Evolutionary conservation across 2,329 filamentous ascomycete genomes (phyloP).

Genomic region (Ophiocordyceps camponoti-leonardi): DNA sequence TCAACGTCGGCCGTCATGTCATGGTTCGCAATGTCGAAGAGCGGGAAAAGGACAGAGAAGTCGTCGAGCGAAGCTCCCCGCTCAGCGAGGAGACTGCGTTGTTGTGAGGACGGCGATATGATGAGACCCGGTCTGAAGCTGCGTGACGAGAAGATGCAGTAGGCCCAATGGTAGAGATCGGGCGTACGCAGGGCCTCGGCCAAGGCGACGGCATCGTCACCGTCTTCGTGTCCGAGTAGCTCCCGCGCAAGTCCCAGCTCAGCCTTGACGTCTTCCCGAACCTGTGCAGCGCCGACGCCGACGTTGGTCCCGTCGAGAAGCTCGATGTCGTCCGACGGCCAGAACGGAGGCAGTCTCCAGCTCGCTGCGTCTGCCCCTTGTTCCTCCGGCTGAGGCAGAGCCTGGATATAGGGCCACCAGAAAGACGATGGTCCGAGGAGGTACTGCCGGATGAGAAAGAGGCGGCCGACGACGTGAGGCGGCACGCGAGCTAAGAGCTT

Average conservation of each 20-base stretch:
- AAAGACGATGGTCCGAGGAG: conserved; percentile 38
- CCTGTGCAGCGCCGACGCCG: conserved; percentile 29
- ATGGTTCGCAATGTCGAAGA: conserved; percentile 60
- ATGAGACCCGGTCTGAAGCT: conserved; percentile 47
- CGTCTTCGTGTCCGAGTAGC: conserved; percentile 10
- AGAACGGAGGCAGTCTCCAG: conserved; percentile 45
- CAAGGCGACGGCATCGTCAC: background rate
- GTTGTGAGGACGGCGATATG: conserved; percentile 18
- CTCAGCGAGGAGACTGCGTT: conserved; percentile 11
- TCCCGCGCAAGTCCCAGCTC: conserved; percentile 28
- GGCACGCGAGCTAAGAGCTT: conserved; percentile 31
- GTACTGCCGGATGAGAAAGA: conserved; percentile 54
- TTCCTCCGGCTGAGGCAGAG: conserved; percentile 44
- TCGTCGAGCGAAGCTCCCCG: conserved; percentile 27
- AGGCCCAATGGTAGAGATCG: conserved; percentile 46
- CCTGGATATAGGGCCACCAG: conserved; percentile 52
- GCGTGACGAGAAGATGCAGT: conserved; percentile 45
- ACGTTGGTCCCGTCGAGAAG: conserved; percentile 38
- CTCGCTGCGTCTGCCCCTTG: too few relatives aligned
- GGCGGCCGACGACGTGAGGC: conserved; percentile 44
- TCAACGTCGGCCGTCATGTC: conserved; percentile 38
- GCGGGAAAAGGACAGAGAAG: conserved; percentile 51
- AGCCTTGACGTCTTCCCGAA: conserved; percentile 23
- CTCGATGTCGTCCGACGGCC: conserved; percentile 40
- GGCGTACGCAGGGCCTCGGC: conserved; percentile 16